These are phyloP conservation scores for Paecilomyces sp. DNA, from an alignment of 2,329 filamentous ascomycete species.

Conservation along the genomic window DNA sequence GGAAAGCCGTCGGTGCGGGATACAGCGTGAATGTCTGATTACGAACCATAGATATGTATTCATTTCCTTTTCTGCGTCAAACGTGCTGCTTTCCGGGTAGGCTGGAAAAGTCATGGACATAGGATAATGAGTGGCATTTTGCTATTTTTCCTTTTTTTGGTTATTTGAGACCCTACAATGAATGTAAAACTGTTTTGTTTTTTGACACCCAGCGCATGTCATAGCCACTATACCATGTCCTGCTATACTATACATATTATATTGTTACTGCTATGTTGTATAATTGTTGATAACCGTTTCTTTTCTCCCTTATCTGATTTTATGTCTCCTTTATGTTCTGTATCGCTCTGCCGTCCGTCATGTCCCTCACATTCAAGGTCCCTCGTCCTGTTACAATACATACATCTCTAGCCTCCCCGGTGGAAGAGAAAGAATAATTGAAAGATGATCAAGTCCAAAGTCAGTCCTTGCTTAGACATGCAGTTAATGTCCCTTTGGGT, in stretches of 20 bases:
- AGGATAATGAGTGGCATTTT: neutral
- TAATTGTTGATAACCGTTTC: neutral
- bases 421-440: no score
- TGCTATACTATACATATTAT: neutral
- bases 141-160: neutral
- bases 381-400: no score
- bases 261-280: neutral
- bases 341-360: no score
- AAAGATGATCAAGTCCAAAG: no score
- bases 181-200: neutral
- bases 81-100: neutral
- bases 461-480: no score
- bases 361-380: no score
- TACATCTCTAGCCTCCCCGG: no score
- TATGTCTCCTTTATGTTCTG: neutral
- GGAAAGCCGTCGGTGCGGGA: slow-evolving; percentile 25
- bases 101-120: neutral
- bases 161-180: neutral
- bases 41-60: neutral
- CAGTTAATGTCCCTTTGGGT: no score
- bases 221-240: neutral
- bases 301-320: neutral
- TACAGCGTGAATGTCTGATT: slow-evolving; percentile 35
- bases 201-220: neutral
- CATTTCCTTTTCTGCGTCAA: neutral